Evolutionary conservation across 2,329 filamentous ascomycete genomes (phyloP), one percentile per base, ranked within the genome.

Genomic region (Lasiodiplodia hormozganensis): DNA sequence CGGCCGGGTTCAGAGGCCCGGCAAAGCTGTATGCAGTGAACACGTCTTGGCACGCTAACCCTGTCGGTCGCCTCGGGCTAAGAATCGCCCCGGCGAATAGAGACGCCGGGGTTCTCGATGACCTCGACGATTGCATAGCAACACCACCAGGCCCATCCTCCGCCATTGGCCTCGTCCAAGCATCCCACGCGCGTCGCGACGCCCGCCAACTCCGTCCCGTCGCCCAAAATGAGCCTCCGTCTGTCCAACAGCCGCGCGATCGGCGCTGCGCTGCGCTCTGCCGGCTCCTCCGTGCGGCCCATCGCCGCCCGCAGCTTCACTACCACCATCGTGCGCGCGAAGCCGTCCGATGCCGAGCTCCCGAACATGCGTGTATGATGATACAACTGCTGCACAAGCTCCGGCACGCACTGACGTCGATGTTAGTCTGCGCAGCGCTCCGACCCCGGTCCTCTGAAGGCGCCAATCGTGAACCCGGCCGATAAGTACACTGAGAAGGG

Each of bases 401-500:
- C 25, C 14, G 25, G 12, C 25, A 10, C 23, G 2, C 21, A 70
- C 76, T 80, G 69, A 79, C 69, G 14, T 53, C n/a, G 21, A 25
- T 36, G 74, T 16, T 70, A 83, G 81, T 77, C 76, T 70, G 80
- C 82, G 40, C 82, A 81, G 71, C 79, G 84, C 70, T 76, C 77
- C 67, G 73, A 79, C 21, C 71, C 75, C 53, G 81, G 78, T 69
- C 86, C 88, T 73, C 88, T 97, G 72, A 89, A 92, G 77, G 91
- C 85, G 25, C 92, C 94, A 69, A 84, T 96, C 75, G 87, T 97
- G 76, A 97, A 98, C 83, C 94, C 95, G 43, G 88, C 92, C 81
- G 96, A 98, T 86, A 97, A 96, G 83, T 96, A 94, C 83, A 86
- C 91, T 79, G 90, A 92, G 78, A 96, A 95, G 84, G 89, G 92